Conservation (phyloP, 2,329 filamentous ascomycete species). For the Albophoma yamanashiensis region DNA sequence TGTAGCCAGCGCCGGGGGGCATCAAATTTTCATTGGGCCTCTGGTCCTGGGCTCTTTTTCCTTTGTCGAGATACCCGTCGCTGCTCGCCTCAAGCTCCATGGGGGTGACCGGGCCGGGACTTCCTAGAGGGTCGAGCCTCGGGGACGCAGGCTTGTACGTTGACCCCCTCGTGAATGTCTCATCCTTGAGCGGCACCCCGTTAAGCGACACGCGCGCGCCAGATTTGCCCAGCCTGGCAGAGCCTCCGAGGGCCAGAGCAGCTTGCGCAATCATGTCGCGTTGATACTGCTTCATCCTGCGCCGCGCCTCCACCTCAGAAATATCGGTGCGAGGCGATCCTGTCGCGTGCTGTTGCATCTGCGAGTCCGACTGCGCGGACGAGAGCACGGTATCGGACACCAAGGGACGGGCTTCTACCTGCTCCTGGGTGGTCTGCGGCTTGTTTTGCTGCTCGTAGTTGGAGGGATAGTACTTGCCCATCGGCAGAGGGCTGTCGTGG, state of each 20-base stretch:
- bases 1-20: neutral
- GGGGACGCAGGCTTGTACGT: constrained; percentile 38
- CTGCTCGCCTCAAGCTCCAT: constrained; percentile 39
- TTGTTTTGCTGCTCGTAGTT: constrained; percentile 40
- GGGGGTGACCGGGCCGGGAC: constrained; percentile 50
- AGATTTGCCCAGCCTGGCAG: constrained; percentile 13
- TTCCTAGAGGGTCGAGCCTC: constrained; percentile 40
- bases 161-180: constrained; percentile 25
- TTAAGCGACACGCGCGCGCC: constrained; percentile 21
- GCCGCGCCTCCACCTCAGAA: constrained; percentile 33
- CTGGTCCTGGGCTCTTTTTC: neutral
- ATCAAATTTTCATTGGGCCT: neutral
- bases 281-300: constrained; percentile 46
- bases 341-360: constrained; percentile 12
- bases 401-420: constrained; percentile 5
- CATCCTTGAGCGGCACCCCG: constrained; percentile 23
- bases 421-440: neutral
- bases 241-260: constrained; percentile 27
- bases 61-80: constrained; percentile 25
- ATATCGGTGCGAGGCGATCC: constrained; percentile 5
- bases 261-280: constrained; percentile 51
- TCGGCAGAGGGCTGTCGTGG: constrained; percentile 35
- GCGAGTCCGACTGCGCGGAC: constrained; percentile 23
- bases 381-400: constrained; percentile 17
- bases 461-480: constrained; percentile 54